Conservation (phyloP, 169 alveolate genomes). For the Eimeria necatrix region DNA sequence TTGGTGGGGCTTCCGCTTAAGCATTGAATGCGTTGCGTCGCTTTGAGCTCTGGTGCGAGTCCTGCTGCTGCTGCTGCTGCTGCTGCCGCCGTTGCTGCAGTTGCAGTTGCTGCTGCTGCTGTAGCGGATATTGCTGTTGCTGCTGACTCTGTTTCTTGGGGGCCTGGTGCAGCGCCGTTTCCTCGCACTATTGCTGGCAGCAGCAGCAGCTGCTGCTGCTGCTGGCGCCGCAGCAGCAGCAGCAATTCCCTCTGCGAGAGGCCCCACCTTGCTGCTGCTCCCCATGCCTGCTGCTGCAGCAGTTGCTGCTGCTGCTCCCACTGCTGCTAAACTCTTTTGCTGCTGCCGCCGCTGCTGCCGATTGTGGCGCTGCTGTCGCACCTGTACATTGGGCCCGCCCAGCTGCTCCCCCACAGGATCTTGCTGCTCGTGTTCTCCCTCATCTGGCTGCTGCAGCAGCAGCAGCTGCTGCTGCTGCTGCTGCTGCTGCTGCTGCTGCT, state of each 20-base stretch:
- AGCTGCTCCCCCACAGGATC: not conserved
- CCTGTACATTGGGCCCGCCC: not conserved
- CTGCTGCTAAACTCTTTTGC: not conserved
- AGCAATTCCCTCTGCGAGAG: slow-evolving; percentile 27
- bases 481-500: slow-evolving; percentile 1
- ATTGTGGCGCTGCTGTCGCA: slow-evolving; percentile 13
- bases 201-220: slow-evolving; percentile 30
- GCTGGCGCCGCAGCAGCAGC: slow-evolving; percentile 46
- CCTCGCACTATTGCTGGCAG: slow-evolving; percentile 26
- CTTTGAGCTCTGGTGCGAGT: slow-evolving; percentile 19
- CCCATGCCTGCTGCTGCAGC: not conserved
- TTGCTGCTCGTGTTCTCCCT: not conserved
- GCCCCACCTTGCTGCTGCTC: slow-evolving; percentile 30
- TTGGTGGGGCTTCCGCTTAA: slow-evolving; percentile 15
- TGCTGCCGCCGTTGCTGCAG: slow-evolving; percentile 40
- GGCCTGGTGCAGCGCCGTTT: slow-evolving; percentile 53
- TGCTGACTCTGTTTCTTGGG: slow-evolving; percentile 50
- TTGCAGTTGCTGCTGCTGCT: slow-evolving; percentile 58
- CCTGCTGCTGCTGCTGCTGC: slow-evolving; percentile 9
- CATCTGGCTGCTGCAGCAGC: not conserved
- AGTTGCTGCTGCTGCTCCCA: slow-evolving; percentile 12
- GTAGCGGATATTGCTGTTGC: slow-evolving; percentile 48
- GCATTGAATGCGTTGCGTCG: slow-evolving; percentile 46
- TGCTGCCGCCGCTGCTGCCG: slow-evolving; percentile 54
- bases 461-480: slow-evolving; percentile 19